Base-by-base conservation (phyloP, 73 alveolate genomes). In the Uronychia setigera region DNA sequence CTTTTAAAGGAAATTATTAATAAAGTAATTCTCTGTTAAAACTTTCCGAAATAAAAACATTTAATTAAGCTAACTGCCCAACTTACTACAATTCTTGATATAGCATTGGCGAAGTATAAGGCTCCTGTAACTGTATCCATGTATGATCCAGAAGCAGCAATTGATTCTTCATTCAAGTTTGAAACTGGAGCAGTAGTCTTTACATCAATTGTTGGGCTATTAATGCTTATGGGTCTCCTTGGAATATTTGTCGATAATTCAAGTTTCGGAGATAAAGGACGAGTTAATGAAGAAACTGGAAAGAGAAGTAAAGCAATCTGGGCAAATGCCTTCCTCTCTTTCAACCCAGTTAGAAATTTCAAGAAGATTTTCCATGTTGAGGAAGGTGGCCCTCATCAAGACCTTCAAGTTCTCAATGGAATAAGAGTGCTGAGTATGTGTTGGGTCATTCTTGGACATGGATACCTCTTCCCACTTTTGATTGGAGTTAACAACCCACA, bases 371-470 rank as follows among this genome's bases (percentile, higher is more conserved):
- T 77, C 77, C 76, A 19, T 26, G 0, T 32, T 0, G 0, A n/a
- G 13, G 32, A 26, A 29, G 32, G 32, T 26, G 80, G 81, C 14
- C 32, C 28, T 59, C 33, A 75, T 33, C 59, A 67, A 26, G 32
- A 59, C 60, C 60, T 74, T 76, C 14, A 0, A 0, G 58, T 83
- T 9, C 58, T 85, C 46, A 85, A 85, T 78, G 92, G 92, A 33
- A 33, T 85, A 13, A 76, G 87, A 85, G 77, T 35, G 0, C 67
- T 85, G 27, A 27, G 85, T 9, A 85, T 85, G 88, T 46, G 76
- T 1, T 34, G 81, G 92, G 83, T 85, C 26, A 46, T 31, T 1
- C 60, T 79, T 0, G 77, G 84, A 0, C 90, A 83, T 35, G 26
- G 77, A 26, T 74, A 27, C 35, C 57, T 76, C 0, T 60, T 59